Evolutionary conservation across 805 yeast species (phyloP).

Genomic region (Candida takata): DNA sequence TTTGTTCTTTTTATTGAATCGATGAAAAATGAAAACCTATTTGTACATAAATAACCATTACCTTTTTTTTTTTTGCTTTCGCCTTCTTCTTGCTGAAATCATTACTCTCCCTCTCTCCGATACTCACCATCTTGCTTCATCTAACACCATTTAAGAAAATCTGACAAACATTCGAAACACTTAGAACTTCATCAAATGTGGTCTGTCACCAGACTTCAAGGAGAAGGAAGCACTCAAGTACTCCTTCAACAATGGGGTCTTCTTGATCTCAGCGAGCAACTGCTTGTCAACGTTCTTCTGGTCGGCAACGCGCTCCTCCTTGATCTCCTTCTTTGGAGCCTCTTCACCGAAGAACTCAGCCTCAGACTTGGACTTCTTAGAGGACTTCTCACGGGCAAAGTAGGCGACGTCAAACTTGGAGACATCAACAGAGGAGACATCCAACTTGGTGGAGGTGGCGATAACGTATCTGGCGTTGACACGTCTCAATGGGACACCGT

Average conservation of each 20-base stretch:
- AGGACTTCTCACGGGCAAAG: constrained; percentile 92
- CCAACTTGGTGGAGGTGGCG: constrained; percentile 93
- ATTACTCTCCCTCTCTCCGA: not conserved
- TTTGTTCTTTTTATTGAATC: constrained; percentile 14
- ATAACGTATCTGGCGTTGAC: constrained; percentile 98
- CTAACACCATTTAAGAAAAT: not conserved
- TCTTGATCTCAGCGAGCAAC: constrained; percentile 88
- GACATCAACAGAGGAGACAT: constrained; percentile 73
- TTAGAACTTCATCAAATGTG: constrained; percentile 97
- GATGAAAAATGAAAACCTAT: constrained; percentile 17
- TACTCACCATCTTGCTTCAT: not conserved
- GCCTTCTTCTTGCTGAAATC: constrained; percentile 2
- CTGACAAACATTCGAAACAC: constrained; percentile 3
- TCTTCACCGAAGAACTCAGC: constrained; percentile 84
- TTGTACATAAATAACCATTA: constrained; percentile 20
- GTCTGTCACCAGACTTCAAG: constrained; percentile 96
- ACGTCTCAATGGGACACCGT: constrained; percentile 99
- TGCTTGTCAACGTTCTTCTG: constrained; percentile 94
- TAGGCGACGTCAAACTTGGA: constrained; percentile 89
- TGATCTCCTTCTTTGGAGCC: constrained; percentile 76
- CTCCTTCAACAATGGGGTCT: constrained; percentile 94
- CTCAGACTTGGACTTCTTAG: constrained; percentile 80
- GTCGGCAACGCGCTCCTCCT: constrained; percentile 92
- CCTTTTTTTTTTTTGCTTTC: constrained; percentile 8
- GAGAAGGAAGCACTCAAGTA: constrained; percentile 94